Evolutionary conservation across 2,329 filamentous ascomycete genomes (phyloP), one percentile per base, ranked within the genome.

Genomic region (Tolypocladium tundrense): DNA sequence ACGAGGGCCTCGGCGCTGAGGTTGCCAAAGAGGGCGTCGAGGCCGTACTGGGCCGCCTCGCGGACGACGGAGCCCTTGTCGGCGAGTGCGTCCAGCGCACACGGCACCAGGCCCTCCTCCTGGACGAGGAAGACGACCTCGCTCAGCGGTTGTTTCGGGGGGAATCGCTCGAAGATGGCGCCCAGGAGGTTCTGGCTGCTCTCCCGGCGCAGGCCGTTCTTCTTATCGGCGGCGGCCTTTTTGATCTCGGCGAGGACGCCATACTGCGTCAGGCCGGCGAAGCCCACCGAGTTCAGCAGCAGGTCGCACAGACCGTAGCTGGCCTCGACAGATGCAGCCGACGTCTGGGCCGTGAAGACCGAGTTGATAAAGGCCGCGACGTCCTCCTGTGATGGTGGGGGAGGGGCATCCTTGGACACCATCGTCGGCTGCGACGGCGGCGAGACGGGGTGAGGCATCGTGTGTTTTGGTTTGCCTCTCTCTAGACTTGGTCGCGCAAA

Each of bases 121-220:
- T 94, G 85, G n/a, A 92, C 72, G 21, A 97, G 76, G 63, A 99
- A 87, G 51, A 91, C 76, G 55, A 90, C 84, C 75, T 97, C 92
- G 72, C 85, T 90, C 62, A 91, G 75, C 56, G 85, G 87, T 69
- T 94, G 88, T 64, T 86, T 83, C 53, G 85, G 78, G 52, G 91
- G 90, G 69, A 97, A 88, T 45, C 88, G 86, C 79, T 99, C 94
- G 67, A 97, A 93, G 53, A 99, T 79, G 57, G 95, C 93, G 58
- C 95, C 94, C 31, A 97, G 82, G 48, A 96, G 87, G 72, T 97
- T 95, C 85, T 97, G 95, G 63, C 92, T 88, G 68, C 91, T 91
- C 77, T 99, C 94, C 66, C 93, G 84, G 66, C 84, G 85, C 43
- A 88, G 81, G 19, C 88, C 88, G 73, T 87, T 92, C 81, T 99